Evolutionary conservation across 1,284 basidiomycete genomes (phyloP).

Genomic region (Fomitopsis schrenkii): DNA sequence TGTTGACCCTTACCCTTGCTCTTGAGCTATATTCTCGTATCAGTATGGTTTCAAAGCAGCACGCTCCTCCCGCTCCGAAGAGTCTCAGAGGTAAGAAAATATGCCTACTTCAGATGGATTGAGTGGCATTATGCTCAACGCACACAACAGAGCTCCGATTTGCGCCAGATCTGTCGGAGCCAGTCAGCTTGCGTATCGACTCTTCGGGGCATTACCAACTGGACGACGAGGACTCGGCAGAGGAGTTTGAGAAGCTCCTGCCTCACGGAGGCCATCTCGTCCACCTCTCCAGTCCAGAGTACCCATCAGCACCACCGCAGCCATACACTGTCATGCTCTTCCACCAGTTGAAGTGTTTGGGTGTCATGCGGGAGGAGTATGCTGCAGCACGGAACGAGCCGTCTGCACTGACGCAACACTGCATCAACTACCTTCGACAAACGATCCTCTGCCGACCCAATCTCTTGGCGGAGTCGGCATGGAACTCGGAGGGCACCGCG

Average conservation of each 20-base stretch:
- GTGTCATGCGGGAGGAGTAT: slow-evolving; percentile 15
- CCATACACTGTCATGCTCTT: slow-evolving; percentile 18
- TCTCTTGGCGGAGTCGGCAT: slow-evolving; percentile 9
- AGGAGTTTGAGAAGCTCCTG: slow-evolving; percentile 12
- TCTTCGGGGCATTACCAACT: slow-evolving; percentile 3
- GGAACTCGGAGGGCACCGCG: slow-evolving; percentile 7
- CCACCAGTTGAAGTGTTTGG: slow-evolving; percentile 19
- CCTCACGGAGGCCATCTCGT: slow-evolving; percentile 13
- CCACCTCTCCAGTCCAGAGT: slow-evolving; percentile 4
- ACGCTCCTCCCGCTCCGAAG: too few species aligned
- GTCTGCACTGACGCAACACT: slow-evolving; percentile 13
- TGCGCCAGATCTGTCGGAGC: too few species aligned
- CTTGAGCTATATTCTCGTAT: too few species aligned
- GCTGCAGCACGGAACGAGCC: slow-evolving; percentile 3
- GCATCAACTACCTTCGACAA: slow-evolving; percentile 20
- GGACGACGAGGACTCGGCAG: background rate
- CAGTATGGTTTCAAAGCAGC: too few species aligned
- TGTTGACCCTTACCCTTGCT: too few species aligned
- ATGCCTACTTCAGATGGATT: too few species aligned
- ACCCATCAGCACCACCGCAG: background rate
- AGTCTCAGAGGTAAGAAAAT: too few species aligned
- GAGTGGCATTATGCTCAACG: too few species aligned
- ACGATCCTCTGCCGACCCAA: slow-evolving; percentile 13
- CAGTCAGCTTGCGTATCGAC: too few species aligned
- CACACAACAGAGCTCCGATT: too few species aligned